These are phyloP conservation scores for Musa itinerans DNA, from an alignment of 176 grass and related monocot genomes.

Conservation along the genomic window DNA sequence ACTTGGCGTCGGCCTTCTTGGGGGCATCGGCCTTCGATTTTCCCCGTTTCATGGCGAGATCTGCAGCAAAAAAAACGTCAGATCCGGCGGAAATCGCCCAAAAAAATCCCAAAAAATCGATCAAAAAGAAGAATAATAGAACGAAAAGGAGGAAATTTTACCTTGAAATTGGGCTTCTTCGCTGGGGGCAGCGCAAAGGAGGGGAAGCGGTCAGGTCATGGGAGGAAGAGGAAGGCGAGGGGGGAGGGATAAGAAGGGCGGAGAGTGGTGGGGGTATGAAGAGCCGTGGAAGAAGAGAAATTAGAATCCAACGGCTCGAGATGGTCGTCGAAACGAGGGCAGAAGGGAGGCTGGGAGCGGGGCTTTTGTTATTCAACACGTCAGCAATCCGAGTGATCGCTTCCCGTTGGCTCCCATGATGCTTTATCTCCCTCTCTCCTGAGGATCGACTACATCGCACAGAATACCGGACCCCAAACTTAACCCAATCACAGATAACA, in stretches of 20 bases:
- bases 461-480: no score
- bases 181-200: neutral
- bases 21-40: conserved; percentile 6
- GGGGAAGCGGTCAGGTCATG: neutral
- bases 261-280: neutral
- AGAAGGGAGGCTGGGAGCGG: neutral
- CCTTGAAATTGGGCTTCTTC: neutral
- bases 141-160: neutral
- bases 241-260: conserved; percentile 5
- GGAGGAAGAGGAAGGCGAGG: neutral
- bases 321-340: neutral
- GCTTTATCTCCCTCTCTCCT: neutral
- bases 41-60: neutral
- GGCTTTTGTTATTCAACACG: conserved; percentile 2
- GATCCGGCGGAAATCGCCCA: neutral
- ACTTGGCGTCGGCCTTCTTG: conserved; percentile 6
- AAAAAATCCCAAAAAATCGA: neutral
- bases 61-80: neutral
- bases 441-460: no score
- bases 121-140: neutral
- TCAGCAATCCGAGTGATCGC: conserved; percentile 7
- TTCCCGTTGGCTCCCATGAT: neutral
- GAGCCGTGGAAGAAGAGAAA: neutral
- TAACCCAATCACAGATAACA: no score
- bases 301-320: conserved; percentile 2